A percentile compares a stretch with the other conserved stretches of the same genome.
Evolutionary conservation across 1,284 basidiomycete species (phyloP).

Genomic region (Cystobasidium pallidum): DNA sequence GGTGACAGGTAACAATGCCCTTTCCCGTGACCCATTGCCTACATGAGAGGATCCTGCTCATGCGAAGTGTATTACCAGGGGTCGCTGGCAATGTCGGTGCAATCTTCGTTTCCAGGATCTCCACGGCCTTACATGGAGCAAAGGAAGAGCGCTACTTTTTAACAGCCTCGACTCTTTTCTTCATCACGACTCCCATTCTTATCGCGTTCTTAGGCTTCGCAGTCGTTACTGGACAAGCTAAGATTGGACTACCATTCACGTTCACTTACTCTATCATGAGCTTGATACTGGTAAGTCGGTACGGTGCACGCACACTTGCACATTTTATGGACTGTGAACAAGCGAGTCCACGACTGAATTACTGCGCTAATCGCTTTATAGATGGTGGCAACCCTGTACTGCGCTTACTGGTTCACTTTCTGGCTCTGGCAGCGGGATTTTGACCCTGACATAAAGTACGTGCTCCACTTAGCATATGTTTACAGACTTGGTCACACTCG

Average conservation of each 20-base stretch:
- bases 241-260: conserved; percentile 69
- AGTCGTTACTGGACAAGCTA: conserved; percentile 72
- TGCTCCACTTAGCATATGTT: too few species aligned
- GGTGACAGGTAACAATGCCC: conserved; percentile 81
- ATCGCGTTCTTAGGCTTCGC: conserved; percentile 71
- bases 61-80: conserved; percentile 59
- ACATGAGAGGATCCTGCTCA: too few species aligned
- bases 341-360: too few species aligned
- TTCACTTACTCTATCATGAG: conserved; percentile 60
- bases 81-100: conserved; percentile 85
- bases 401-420: conserved; percentile 72
- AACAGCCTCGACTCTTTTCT: conserved; percentile 64
- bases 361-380: conserved; percentile 54
- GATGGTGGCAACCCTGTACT: conserved; percentile 70
- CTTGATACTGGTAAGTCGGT: neutral
- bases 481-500: too few species aligned
- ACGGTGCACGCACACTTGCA: too few species aligned
- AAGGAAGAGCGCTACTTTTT: conserved; percentile 51
- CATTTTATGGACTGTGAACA: too few species aligned
- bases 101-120: conserved; percentile 87
- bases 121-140: conserved; percentile 74
- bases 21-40: too few species aligned
- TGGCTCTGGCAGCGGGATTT: conserved; percentile 78
- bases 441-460: conserved; percentile 70
- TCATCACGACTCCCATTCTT: conserved; percentile 75